Evolutionary conservation across 148 eudicot species (phyloP).

Genomic region (Arbutus unedo): DNA sequence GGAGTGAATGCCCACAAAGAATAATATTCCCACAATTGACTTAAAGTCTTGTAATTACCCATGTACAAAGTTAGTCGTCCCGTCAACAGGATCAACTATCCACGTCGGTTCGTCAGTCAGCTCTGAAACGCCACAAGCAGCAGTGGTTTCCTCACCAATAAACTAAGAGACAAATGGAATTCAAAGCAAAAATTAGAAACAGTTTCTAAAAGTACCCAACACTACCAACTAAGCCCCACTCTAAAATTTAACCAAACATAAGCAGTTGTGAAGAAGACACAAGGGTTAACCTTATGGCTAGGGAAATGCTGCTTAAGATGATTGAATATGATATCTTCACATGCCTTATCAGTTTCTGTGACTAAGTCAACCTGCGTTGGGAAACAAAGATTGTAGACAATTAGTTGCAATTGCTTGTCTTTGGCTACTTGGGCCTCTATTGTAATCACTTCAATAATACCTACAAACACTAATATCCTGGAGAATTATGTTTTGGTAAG

Average conservation of each 20-base stretch:
- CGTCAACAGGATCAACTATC: constrained; percentile 98
- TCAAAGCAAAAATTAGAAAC: background rate
- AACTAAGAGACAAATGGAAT: constrained; percentile 41
- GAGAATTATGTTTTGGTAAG: too few relatives aligned
- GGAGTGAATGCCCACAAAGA: background rate
- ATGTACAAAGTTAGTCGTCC: constrained; percentile 93
- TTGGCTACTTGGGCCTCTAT: too few relatives aligned
- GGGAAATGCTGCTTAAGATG: constrained; percentile 70
- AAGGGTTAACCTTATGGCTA: constrained; percentile 58
- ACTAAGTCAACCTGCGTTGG: constrained; percentile 84
- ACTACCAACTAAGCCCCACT: background rate
- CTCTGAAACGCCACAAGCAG: constrained; percentile 74
- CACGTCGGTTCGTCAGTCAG: constrained; percentile 90
- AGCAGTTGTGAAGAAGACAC: background rate
- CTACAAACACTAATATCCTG: too few relatives aligned
- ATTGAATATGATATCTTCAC: constrained; percentile 86
- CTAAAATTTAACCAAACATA: background rate
- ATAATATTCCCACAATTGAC: background rate
- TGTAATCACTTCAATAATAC: too few relatives aligned
- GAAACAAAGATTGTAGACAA: background rate
- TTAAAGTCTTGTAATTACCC: constrained; percentile 44
- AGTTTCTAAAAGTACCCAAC: background rate
- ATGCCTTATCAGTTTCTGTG: constrained; percentile 93
- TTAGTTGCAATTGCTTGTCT: background rate
- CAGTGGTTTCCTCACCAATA: constrained; percentile 94